Conservation (phyloP, 768 basidiomycete genomes). For the Boletus rubescentipes region DNA sequence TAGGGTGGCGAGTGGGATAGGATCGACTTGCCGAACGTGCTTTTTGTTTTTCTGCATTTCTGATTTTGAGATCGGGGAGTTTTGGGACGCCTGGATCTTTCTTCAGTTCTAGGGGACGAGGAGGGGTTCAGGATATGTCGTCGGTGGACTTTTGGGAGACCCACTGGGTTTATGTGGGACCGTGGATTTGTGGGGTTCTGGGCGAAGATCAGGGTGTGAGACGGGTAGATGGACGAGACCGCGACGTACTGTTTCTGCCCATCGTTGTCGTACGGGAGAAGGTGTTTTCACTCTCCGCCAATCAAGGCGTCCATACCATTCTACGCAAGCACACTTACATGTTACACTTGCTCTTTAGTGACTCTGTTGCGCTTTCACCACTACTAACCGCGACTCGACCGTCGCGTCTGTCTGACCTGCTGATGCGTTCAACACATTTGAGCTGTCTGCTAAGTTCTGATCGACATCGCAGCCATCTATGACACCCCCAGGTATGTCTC, state of each 20-base stretch:
- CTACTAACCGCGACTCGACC: no score
- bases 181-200: slow-evolving; percentile 26
- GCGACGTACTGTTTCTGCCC: slow-evolving; percentile 32
- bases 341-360: no score
- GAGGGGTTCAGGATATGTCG: slow-evolving; percentile 2
- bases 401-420: no score
- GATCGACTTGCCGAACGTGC: slow-evolving; percentile 38
- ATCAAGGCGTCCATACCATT: no score
- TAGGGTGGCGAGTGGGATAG: not conserved
- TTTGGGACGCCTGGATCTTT: slow-evolving; percentile 90
- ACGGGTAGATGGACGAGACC: not conserved
- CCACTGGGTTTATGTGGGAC: slow-evolving; percentile 29
- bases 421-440: no score
- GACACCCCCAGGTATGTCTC: no score
- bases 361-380: no score
- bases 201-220: not conserved
- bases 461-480: no score
- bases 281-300: slow-evolving; percentile 34
- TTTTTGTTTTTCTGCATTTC: slow-evolving; percentile 51
- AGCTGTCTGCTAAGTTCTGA: no score
- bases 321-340: no score
- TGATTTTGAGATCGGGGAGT: slow-evolving; percentile 68
- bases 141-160: not conserved
- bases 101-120: slow-evolving; percentile 58
- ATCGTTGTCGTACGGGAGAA: slow-evolving; percentile 32